Percentiles rank a stretch among this genome's conserved stretches.
Evolutionary conservation across 2,329 filamentous ascomycete species (phyloP).

Genomic region (Trichoderma lentiforme): DNA sequence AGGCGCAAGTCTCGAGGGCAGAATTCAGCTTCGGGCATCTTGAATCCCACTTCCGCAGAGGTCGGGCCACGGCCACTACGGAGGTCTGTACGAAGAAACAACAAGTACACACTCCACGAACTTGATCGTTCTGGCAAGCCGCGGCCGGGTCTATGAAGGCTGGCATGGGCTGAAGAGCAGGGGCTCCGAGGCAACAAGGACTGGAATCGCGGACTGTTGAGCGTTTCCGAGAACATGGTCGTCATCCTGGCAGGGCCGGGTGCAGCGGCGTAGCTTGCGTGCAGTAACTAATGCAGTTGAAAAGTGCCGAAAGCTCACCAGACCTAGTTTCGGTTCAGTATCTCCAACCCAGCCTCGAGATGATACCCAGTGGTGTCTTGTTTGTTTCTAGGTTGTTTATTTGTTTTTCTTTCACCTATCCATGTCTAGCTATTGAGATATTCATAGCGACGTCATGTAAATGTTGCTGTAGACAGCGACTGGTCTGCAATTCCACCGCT

Average conservation of each 20-base stretch:
- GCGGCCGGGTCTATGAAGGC: background rate
- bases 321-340: background rate
- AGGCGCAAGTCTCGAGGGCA: background rate
- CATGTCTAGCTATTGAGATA: background rate
- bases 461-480: too few relatives aligned
- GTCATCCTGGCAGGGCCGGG: constrained; percentile 4
- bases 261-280: constrained; percentile 5
- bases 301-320: background rate
- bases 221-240: background rate
- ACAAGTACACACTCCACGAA: too few relatives aligned
- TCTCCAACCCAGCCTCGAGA: background rate
- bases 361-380: background rate
- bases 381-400: background rate
- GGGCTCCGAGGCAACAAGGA: background rate
- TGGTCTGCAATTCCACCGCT: background rate
- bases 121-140: too few relatives aligned
- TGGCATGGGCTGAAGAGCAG: background rate
- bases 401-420: background rate
- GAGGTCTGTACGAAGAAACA: too few relatives aligned
- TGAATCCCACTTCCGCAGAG: too few relatives aligned
- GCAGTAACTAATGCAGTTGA: background rate
- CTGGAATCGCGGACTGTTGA: background rate
- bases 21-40: background rate
- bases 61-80: too few relatives aligned
- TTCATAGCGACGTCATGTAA: background rate